phyloP scores from a whole-genome alignment of 257 asterid species.

The Osmanthus fragrans region DNA sequence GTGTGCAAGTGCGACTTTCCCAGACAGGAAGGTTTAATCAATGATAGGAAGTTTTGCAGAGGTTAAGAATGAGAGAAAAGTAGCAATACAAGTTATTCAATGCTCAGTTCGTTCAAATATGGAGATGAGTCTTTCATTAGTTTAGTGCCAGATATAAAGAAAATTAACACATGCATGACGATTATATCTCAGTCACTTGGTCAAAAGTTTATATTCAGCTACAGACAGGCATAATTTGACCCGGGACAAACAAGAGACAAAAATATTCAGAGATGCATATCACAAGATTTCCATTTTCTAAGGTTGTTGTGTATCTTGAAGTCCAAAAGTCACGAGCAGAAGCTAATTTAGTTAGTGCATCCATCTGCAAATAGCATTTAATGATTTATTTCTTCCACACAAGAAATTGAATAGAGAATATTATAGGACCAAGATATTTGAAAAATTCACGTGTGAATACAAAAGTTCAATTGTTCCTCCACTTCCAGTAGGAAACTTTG shows the following conservation, averaged over 20 bases:
- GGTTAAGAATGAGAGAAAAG: no score
- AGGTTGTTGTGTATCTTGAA: constrained; percentile 65
- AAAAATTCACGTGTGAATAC: constrained; percentile 65
- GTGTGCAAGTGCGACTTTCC: no score
- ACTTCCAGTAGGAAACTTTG: constrained; percentile 76
- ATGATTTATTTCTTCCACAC: constrained; percentile 1
- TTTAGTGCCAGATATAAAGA: no score
- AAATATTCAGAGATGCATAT: constrained; percentile 45
- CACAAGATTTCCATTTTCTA: constrained; percentile 91
- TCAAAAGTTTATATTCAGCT: neutral
- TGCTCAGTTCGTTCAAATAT: no score
- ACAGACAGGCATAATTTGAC: neutral
- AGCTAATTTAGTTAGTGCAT: constrained; percentile 57
- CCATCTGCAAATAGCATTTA: constrained; percentile 40
- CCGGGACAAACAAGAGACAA: no score
- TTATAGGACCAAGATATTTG: neutral
- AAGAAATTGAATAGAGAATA: neutral
- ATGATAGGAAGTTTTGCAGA: neutral
- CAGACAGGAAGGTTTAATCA: neutral
- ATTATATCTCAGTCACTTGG: neutral
- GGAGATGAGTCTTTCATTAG: no score
- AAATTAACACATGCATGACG: neutral
- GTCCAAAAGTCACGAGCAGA: constrained; percentile 98
- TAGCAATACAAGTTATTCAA: no score
- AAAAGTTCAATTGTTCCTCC: constrained; percentile 91